Evolutionary conservation across 305 asterid species (phyloP).

Genomic region (Lippia alba): DNA sequence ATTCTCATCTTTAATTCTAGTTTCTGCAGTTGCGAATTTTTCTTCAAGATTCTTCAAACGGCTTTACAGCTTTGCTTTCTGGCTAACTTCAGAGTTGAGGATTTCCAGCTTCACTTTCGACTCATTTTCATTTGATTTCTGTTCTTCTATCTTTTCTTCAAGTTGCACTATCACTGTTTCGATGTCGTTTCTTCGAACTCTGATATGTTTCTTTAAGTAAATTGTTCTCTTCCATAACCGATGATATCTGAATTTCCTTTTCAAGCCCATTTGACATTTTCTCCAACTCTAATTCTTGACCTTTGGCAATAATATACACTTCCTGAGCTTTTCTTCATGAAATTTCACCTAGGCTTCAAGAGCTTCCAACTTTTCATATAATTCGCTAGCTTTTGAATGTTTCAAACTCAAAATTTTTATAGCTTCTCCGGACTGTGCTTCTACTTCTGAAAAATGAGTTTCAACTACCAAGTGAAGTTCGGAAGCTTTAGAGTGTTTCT

Average conservation of each 20-base stretch:
- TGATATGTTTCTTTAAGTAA: constrained; percentile 56
- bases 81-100: constrained; percentile 47
- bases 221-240: constrained; percentile 60
- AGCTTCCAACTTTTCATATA: constrained; percentile 48
- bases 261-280: constrained; percentile 42
- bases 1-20: constrained; percentile 47
- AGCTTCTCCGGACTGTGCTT: constrained; percentile 54
- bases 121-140: constrained; percentile 45
- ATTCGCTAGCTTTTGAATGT: constrained; percentile 63
- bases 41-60: constrained; percentile 60
- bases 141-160: constrained; percentile 64
- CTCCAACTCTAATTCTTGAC: constrained; percentile 51
- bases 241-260: constrained; percentile 60
- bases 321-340: constrained; percentile 50
- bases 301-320: constrained; percentile 43
- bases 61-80: constrained; percentile 48
- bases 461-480: constrained; percentile 59
- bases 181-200: constrained; percentile 60
- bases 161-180: constrained; percentile 49
- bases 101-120: constrained; percentile 52
- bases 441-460: constrained; percentile 54
- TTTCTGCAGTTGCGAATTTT: constrained; percentile 46
- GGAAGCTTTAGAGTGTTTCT: constrained; percentile 56
- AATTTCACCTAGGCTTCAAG: constrained; percentile 51
- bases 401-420: constrained; percentile 43